phyloP scores from a whole-genome alignment of 148 eudicot genomes.

The Diospyros lotus region DNA sequence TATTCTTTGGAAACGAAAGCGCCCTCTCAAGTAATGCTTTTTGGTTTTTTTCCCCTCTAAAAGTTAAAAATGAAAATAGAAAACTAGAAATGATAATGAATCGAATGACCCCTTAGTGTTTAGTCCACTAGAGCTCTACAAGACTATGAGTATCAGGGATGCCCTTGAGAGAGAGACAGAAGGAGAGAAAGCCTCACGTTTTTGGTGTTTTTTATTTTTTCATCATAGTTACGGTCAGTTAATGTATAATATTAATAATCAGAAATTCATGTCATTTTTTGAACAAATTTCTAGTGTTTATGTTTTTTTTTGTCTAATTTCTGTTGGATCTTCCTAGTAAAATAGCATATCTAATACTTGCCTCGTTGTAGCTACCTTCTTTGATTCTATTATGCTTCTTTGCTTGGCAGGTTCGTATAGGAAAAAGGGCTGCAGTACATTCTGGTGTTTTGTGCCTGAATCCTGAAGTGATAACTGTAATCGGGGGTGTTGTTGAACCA shows the following conservation, averaged over 20 bases:
- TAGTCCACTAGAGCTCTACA: too few species aligned
- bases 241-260: background rate
- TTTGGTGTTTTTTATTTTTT: background rate
- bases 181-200: background rate
- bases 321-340: background rate
- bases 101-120: too few species aligned
- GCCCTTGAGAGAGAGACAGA: too few species aligned
- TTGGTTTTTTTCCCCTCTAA: too few species aligned
- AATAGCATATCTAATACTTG: background rate
- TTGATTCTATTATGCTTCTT: conserved; percentile 6
- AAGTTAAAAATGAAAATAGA: too few species aligned
- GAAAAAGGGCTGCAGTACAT: conserved; percentile 54
- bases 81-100: too few species aligned
- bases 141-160: too few species aligned
- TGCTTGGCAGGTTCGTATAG: conserved; percentile 59
- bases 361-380: background rate
- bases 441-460: conserved; percentile 70
- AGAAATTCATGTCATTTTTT: background rate
- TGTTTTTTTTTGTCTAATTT: background rate
- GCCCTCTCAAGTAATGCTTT: too few species aligned
- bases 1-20: too few species aligned
- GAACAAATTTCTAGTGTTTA: background rate
- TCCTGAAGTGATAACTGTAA: conserved; percentile 57
- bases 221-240: background rate
- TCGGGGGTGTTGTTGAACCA: conserved; percentile 78